Conservation (phyloP, 306 rosid species). For the Psophocarpus tetragonolobus region DNA sequence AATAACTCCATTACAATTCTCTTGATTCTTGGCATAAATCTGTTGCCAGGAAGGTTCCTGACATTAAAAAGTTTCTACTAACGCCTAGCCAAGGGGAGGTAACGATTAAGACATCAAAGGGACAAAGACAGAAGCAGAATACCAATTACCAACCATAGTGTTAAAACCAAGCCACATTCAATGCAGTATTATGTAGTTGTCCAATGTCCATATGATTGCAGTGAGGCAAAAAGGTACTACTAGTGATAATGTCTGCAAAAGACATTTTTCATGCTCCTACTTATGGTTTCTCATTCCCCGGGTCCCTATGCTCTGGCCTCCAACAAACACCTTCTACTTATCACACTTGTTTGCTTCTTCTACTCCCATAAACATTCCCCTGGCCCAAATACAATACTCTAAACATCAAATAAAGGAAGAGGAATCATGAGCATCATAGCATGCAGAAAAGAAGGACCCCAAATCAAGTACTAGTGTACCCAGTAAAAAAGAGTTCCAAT, state of each 20-base stretch:
- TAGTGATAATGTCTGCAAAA: conserved; percentile 18
- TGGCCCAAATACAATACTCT: conserved; percentile 20
- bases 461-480: conserved; percentile 6
- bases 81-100: neutral
- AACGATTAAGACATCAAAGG: neutral
- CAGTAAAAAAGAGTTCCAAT: neutral
- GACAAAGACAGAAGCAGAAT: conserved; percentile 5
- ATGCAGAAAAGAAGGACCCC: conserved; percentile 32
- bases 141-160: neutral
- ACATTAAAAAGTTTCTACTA: neutral
- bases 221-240: conserved; percentile 25
- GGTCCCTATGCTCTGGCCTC: conserved; percentile 38
- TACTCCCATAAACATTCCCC: neutral
- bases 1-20: neutral
- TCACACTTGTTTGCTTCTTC: neutral
- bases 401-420: conserved; percentile 6
- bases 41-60: neutral
- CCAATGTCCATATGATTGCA: conserved; percentile 34
- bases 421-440: conserved; percentile 24
- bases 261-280: conserved; percentile 26
- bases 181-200: conserved; percentile 13
- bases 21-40: neutral
- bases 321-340: neutral
- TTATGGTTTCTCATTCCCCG: conserved; percentile 26
- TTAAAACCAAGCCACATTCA: neutral